Evolutionary conservation across 1,139 yeast genomes (phyloP), one percentile per base, ranked within the genome.

Genomic region (Protomyces inouyei): DNA sequence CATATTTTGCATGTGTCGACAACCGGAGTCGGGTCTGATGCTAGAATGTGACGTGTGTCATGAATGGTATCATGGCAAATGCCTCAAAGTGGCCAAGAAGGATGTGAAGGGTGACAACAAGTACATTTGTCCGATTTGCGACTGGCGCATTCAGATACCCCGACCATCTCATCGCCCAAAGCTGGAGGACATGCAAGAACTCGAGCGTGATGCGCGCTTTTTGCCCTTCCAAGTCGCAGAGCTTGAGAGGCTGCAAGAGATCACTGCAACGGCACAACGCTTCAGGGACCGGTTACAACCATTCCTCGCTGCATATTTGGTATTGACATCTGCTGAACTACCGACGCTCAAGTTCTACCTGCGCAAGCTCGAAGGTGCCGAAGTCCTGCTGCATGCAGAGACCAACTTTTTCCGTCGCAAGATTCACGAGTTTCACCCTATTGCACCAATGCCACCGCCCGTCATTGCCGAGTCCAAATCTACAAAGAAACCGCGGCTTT

Each of bases 31-130:
- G 65, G 93, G 91, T 1, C 72, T 76, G 54, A 88, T 89, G 95
- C 82, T 88, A 57, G 89, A 85, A 70, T 90, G 96, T 75, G 95
- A 87, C 68, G 74, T 74, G 36, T 89, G 96, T 73, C 81, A 83
- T 61, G 95, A 88, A 72, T 87, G 95, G 95, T 69, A 68, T 32
- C 96, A 89, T 72, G 82, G 82, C 60, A 78, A 77, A 43, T 90
- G 96, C 75, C 78, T 89, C 52, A 80, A 80, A 65, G 72, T 76
- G 28, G 63, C 71, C 6, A 64, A 69, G 52, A 69, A 70, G 38
- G 70, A 53, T 71, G 70, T 67, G 70, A 77, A 68, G 51, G 71
- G 69, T 2, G 77, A 78, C 35, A 82, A 78, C 23, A 80, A 78
- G 9, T 84, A 84, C 72, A 73, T 79, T 1, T 90, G 97, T 76